These are phyloP conservation scores for Calendula officinalis DNA, from an alignment of 129 eudicot genomes.

Conservation along the genomic window DNA sequence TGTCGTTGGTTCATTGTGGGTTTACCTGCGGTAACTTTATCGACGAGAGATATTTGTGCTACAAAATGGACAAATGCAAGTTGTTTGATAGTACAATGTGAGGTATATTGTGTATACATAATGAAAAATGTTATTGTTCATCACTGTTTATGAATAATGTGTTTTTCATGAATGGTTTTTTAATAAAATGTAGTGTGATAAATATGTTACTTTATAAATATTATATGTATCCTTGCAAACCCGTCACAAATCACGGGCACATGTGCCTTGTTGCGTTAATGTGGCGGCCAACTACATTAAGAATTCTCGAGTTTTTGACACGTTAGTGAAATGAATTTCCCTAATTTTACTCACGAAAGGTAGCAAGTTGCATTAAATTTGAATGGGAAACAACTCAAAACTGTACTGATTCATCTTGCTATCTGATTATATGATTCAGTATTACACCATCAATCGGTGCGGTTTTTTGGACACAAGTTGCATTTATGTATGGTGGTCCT, in stretches of 20 bases:
- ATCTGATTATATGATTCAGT: conserved; percentile 19
- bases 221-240: no score
- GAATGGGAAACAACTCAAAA: conserved; percentile 33
- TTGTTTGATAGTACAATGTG: no score
- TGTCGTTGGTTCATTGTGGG: background rate
- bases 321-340: background rate
- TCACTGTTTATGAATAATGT: no score
- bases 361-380: conserved; percentile 22
- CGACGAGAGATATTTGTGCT: conserved; percentile 8
- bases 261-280: background rate
- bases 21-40: background rate
- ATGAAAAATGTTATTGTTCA: no score
- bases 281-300: background rate
- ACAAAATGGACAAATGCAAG: conserved; percentile 19
- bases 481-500: conserved; percentile 37
- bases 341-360: conserved; percentile 17
- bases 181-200: no score
- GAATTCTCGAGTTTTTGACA: background rate
- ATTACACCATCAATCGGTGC: conserved; percentile 20
- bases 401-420: conserved; percentile 14
- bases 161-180: no score
- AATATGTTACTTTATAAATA: no score
- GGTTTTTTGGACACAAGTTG: conserved; percentile 31
- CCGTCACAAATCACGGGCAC: no score
- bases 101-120: no score